Conservation (phyloP, 2,329 filamentous ascomycete genomes). For the Diaporthe sp. region DNA sequence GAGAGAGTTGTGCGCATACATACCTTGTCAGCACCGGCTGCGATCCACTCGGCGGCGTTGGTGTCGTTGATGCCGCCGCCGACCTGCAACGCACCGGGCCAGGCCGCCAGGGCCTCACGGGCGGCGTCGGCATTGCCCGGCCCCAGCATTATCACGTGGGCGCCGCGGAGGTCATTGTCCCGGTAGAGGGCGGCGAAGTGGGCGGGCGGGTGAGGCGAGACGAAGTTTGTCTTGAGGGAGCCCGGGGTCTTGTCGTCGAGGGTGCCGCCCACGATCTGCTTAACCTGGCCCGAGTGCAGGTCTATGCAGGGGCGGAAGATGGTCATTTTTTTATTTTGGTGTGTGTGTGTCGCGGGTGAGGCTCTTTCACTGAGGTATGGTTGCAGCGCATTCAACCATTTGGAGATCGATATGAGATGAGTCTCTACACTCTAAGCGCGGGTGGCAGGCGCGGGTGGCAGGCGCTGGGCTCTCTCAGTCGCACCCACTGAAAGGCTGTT, state of each 20-base stretch:
- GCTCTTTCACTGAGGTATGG: background rate
- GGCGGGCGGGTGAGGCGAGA: constrained; percentile 84
- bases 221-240: constrained; percentile 89
- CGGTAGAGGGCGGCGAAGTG: constrained; percentile 88
- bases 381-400: background rate
- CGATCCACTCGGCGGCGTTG: constrained; percentile 90
- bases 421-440: background rate
- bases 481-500: constrained; percentile 16
- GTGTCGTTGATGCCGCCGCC: constrained; percentile 92
- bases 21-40: constrained; percentile 90
- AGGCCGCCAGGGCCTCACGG: constrained; percentile 80
- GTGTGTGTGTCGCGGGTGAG: background rate
- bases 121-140: constrained; percentile 88
- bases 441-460: background rate
- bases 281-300: constrained; percentile 95
- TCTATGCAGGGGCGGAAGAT: constrained; percentile 97
- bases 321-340: constrained; percentile 74
- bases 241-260: constrained; percentile 74
- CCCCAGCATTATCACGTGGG: constrained; percentile 97
- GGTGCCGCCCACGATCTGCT: constrained; percentile 98
- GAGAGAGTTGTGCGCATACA: too few relatives aligned
- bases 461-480: background rate
- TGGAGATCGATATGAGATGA: background rate
- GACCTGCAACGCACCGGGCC: constrained; percentile 87
- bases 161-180: constrained; percentile 79